Conservation (phyloP, 2,329 filamentous ascomycete species). For the Aspergillus tanneri region DNA sequence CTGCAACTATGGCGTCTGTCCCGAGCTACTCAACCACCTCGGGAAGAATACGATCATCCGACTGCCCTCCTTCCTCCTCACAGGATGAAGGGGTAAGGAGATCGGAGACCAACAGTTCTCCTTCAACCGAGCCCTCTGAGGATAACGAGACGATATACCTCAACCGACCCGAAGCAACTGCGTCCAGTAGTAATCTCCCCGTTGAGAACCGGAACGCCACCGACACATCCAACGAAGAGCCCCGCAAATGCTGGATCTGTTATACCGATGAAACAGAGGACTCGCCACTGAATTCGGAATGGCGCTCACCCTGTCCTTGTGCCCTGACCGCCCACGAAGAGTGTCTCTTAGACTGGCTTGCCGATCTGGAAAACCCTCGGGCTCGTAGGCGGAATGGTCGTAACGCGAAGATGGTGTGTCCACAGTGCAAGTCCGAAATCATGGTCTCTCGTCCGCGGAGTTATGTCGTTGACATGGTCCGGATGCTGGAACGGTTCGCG, state of each 20-base stretch:
- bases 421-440: constrained; percentile 84
- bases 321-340: constrained; percentile 86
- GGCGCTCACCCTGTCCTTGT: constrained; percentile 89
- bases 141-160: constrained; percentile 34
- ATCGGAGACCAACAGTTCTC: constrained; percentile 4
- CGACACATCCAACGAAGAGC: constrained; percentile 32
- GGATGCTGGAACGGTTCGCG: constrained; percentile 57
- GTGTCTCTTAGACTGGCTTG: constrained; percentile 88
- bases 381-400: constrained; percentile 50
- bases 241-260: constrained; percentile 67
- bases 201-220: constrained; percentile 13
- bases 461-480: constrained; percentile 65
- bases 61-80: constrained; percentile 23
- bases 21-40: constrained; percentile 30
- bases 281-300: constrained; percentile 58
- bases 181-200: constrained; percentile 20
- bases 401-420: constrained; percentile 70
- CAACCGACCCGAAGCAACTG: constrained; percentile 22
- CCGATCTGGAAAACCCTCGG: constrained; percentile 72
- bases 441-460: constrained; percentile 72
- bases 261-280: constrained; percentile 66
- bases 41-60: constrained; percentile 28
- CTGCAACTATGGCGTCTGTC: constrained; percentile 39
- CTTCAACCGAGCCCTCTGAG: constrained; percentile 22
- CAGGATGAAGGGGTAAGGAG: constrained; percentile 15